Evolutionary conservation across 768 basidiomycete species (phyloP).

Genomic region (Suillus alpinus): DNA sequence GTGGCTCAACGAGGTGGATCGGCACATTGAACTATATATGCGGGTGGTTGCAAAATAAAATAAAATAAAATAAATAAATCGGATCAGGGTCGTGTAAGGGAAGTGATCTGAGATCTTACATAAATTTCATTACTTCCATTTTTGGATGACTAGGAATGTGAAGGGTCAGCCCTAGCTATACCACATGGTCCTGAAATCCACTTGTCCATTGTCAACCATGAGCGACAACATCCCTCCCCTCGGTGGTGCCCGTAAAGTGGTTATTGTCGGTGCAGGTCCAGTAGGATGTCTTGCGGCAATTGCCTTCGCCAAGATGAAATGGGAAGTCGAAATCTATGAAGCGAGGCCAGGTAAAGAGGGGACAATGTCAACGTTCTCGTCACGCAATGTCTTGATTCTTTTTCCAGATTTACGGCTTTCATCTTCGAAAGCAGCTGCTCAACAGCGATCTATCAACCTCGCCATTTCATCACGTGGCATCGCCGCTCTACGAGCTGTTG

Average conservation of each 20-base stretch:
- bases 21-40: too few species aligned
- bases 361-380: slow-evolving; percentile 14
- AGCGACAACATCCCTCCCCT: slow-evolving; percentile 3
- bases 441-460: slow-evolving; percentile 92
- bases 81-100: slow-evolving; percentile 2
- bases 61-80: not conserved
- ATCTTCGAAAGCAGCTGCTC: slow-evolving; percentile 58
- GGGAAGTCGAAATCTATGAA: slow-evolving; percentile 80
- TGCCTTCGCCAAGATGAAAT: slow-evolving; percentile 82
- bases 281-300: slow-evolving; percentile 92
- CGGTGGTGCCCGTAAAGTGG: slow-evolving; percentile 40
- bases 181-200: not conserved
- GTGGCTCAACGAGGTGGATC: not conserved
- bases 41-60: too few species aligned
- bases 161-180: not conserved
- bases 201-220: slow-evolving; percentile 11
- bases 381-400: slow-evolving; percentile 10
- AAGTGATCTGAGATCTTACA: slow-evolving; percentile 16
- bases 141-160: slow-evolving; percentile 6
- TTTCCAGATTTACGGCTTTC: slow-evolving; percentile 69
- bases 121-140: slow-evolving; percentile 12
- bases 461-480: slow-evolving; percentile 94
- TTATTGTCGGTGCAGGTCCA: slow-evolving; percentile 85
- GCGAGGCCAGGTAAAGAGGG: slow-evolving; percentile 61
- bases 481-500: slow-evolving; percentile 79